Percentiles rank a stretch among this genome's conserved stretches.
These are phyloP conservation scores for Pseudogymnoascus sp. DNA, from an alignment of 2,329 filamentous ascomycete genomes.

Conservation along the genomic window DNA sequence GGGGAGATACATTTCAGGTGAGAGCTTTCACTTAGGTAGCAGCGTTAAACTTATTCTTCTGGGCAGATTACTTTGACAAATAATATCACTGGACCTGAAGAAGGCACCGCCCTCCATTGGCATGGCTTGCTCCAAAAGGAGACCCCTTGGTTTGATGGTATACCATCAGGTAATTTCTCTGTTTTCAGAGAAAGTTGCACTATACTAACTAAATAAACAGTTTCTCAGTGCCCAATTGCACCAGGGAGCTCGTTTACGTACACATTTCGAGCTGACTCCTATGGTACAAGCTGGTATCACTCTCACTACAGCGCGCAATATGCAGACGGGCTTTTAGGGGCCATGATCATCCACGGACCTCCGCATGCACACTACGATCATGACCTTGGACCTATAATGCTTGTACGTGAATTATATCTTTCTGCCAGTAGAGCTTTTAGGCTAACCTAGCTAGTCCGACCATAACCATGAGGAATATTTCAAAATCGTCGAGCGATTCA, in stretches of 20 bases:
- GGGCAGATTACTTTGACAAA: constrained; percentile 26
- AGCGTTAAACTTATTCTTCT: neutral
- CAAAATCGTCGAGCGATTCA: neutral
- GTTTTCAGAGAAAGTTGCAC: neutral
- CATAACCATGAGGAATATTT: neutral
- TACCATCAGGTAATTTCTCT: neutral
- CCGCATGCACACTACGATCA: constrained; percentile 50
- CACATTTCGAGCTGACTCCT: constrained; percentile 22
- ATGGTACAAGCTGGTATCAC: constrained; percentile 53
- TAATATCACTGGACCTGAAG: constrained; percentile 30
- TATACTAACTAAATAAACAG: neutral
- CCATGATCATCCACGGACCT: constrained; percentile 54
- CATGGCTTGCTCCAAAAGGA: constrained; percentile 29
- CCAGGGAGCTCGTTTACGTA: constrained; percentile 31
- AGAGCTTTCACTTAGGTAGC: neutral
- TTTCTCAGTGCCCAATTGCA: constrained; percentile 58
- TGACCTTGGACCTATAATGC: constrained; percentile 47
- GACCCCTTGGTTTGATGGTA: neutral
- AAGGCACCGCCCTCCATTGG: constrained; percentile 41
- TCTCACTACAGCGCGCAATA: constrained; percentile 45
- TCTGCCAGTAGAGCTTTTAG: neutral
- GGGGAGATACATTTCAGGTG: constrained; percentile 24
- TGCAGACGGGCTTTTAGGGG: constrained; percentile 44
- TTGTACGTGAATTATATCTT: constrained; percentile 11
- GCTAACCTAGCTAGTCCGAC: neutral